Conservation (phyloP, 345 rosid genomes). For the Hibiscus mutabilis region DNA sequence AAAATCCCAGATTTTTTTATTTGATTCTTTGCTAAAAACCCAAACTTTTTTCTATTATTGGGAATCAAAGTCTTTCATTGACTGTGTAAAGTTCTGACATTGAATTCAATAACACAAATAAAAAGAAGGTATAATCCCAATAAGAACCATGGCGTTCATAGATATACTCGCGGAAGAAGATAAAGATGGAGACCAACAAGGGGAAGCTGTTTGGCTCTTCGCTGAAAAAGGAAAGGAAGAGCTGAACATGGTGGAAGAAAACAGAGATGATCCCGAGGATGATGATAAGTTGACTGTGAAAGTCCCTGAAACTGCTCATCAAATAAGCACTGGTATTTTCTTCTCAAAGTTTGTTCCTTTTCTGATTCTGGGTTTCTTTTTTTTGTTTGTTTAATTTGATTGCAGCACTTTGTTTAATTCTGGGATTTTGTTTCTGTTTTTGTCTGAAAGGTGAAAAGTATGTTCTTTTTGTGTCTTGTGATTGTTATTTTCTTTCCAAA, state of each 20-base stretch:
- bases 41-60: background rate
- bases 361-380: background rate
- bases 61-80: background rate
- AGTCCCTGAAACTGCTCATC: background rate
- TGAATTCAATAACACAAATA: background rate
- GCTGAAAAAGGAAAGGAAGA: background rate
- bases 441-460: background rate
- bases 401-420: background rate
- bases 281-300: background rate
- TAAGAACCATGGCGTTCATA: background rate
- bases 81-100: background rate
- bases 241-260: background rate
- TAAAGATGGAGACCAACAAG: background rate
- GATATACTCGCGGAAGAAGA: background rate
- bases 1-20: background rate
- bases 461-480: background rate
- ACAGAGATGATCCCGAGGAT: background rate
- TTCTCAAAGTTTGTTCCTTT: too few relatives aligned
- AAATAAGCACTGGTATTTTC: background rate
- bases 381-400: too few relatives aligned
- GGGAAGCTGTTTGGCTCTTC: background rate
- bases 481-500: background rate
- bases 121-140: background rate
- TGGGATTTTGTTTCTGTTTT: background rate
- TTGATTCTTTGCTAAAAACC: background rate